Base-by-base conservation (phyloP, 202 grass and related monocot species). In the Carex arenaria region DNA sequence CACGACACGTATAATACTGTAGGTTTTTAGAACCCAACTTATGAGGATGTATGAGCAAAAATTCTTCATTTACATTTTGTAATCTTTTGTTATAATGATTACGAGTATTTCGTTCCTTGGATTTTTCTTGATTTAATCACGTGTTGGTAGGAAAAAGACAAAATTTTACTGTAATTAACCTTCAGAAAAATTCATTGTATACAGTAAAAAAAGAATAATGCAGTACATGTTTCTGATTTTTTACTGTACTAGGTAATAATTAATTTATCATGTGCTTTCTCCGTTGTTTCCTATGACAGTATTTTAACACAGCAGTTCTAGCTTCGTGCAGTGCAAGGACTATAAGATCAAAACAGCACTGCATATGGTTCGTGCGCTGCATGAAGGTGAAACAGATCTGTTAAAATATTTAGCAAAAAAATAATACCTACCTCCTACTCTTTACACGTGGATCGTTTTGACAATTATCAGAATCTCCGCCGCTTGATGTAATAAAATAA, bases 381-480 rank as follows among this genome's bases (percentile, higher is more conserved):
- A 40, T 40, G 36, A 40, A 40, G 1, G 5, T 5, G 1, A 40
- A 40, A 40, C 5, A 7, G 38, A 5, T 5, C 38, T 40, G 38
- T 40, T 40, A 40, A 40, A 40, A 40, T 40, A 40, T 40, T 40
- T 6, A 40, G 38, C 38, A 40, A 6, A 6, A 40, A 40, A 40
- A 34, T 3, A 3, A 34, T 34, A 34, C 32, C 32, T 34, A 34
- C 32, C 34, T 36, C 34, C 32, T 38, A 38, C 4, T 38, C 83
- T 89, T 89, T 89, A 73, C 84, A 87, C 86, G 83, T 94, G 92
- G 81, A 88, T 90, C 83, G 0, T 69, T 89, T 67, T 89, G 84
- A 71, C 87, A 87, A 68, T 85, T 86, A 36, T 88, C 91, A 68
- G 82, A 86, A 87, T 94, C 92, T 89, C 87, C 53, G 8, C 9